Percentiles rank a stretch among this genome's conserved stretches.
phyloP scores from a whole-genome alignment of 2,329 filamentous ascomycete genomes.

The Biscogniauxia mediterranea region DNA sequence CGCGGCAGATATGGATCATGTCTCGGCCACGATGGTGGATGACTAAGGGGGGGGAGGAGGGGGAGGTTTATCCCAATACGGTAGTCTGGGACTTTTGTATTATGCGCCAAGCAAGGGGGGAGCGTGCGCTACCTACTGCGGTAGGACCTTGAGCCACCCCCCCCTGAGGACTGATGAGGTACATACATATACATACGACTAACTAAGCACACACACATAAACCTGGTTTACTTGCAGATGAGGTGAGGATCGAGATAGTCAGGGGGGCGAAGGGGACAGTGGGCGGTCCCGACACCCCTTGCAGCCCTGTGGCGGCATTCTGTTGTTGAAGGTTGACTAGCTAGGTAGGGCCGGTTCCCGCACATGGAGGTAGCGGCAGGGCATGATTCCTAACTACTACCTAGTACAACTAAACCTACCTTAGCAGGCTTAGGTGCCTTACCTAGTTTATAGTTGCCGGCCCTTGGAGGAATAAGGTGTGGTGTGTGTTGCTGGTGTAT shows the following conservation, averaged over 20 bases:
- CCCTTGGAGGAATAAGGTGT: too few species aligned
- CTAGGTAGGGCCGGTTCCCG: too few species aligned
- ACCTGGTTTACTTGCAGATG: background rate
- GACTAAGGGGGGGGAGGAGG: background rate
- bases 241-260: background rate
- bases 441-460: too few species aligned
- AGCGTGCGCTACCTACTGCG: background rate
- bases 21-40: background rate
- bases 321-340: background rate
- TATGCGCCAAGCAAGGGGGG: background rate
- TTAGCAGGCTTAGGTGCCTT: too few species aligned
- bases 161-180: background rate
- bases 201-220: too few species aligned
- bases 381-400: too few species aligned
- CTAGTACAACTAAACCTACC: too few species aligned
- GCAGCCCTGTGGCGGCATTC: background rate
- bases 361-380: too few species aligned
- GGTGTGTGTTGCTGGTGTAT: too few species aligned
- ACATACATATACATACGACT: background rate
- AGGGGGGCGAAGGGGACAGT: background rate
- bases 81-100: conserved; percentile 24
- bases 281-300: background rate
- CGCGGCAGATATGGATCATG: background rate
- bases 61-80: conserved; percentile 11
- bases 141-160: background rate